Base-by-base conservation (phyloP, 2,329 filamentous ascomycete genomes). In the Diaporthe sp. region DNA sequence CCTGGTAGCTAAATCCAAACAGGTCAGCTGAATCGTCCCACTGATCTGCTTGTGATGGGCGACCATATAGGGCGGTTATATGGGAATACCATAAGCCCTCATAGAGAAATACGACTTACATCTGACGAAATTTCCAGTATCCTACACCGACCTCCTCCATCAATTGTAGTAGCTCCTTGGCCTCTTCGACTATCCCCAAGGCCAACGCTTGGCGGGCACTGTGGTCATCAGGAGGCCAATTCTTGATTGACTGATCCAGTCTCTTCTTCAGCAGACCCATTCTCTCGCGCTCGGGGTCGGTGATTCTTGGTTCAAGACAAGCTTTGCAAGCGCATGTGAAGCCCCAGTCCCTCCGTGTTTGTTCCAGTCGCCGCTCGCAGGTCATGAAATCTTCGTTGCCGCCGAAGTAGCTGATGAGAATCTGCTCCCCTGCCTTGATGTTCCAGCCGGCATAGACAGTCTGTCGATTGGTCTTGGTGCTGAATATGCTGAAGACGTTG, bases 401-500 rank as follows among this genome's bases (percentile, higher is more conserved):
- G 6, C 60, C 73, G 34, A 79, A 75, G 37, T 82, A 82, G 0
- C 37, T 77, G 15, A 80, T 78, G 3, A 80, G 77, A 25, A 82
- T 79, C 68, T 82, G 80, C 39, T 80, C 72, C 6, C 79, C 79
- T 13, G 76, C 37, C 12, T 78, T 73, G 37, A 82, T 80, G 10
- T 82, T 77, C 1, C 76, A 55, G 2, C 79, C 57, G 0, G 80
- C 78, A 51, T 82, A 80, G 8, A 82, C 31, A 0, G 78, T 82
- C 13, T 79, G 58, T 19, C 77, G 74, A 6, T 76, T 46, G 13
- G 78, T 73, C 4, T 74, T 58, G 2, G 71, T 72, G n/a, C 79
- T 81, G 79, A 80, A 83, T 3, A 67, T 73, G 22, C 78, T 76
- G 57, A 80, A 79, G 1, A 80, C 78, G 62, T 82, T 82, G 5